Base-by-base conservation (phyloP, 2,329 filamentous ascomycete species). In the Fusarium torulosum region DNA sequence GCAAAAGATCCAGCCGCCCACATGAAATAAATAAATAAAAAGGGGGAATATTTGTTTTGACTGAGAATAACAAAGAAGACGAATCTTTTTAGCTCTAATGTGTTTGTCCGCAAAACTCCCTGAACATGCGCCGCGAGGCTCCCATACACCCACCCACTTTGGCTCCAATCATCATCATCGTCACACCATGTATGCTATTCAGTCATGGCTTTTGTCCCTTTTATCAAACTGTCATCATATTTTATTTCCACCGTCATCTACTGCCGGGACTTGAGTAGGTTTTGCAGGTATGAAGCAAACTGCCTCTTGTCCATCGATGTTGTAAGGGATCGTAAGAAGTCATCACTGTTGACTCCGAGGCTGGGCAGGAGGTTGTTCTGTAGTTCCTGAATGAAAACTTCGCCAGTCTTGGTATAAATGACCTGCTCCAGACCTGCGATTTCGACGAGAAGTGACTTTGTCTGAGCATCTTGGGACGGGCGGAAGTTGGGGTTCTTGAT, bases 371-470 rank as follows among this genome's bases (percentile, higher is more conserved):
- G 85, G 3, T 83, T 82, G 17, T 83, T 81, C 69, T 88, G 88
- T 45, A 95, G 79, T 72, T 91, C 86, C 62, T 87, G 85, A 23
- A 95, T 85, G 76, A 97, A 98, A 56, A 88, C 85, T 51, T 91
- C 87, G 25, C 96, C 96, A 14, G 93, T 95, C 82, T 98, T 98
- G 70, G 88, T 85, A 76, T 97, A 95, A 65, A 99, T 96, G 35
- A 88, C 90, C 79, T 96, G 93, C 79, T 99, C 94, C 60, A 99
- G 81, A 4, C 86, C 87, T 4, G 94, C 94, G 65, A 97, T 93
- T 81, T 99, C 96, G 55, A 89, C 90, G 38, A 99, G 86, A 2
- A 97, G 92, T 78, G 94, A 91, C 76, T 91, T 92, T 33, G 92
- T 92, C 80, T 97, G 94, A 2, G 94, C 94, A 76, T 99, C 96